Evolutionary conservation across 2,329 filamentous ascomycete genomes (phyloP).

Genomic region (Meredithiella fracta): DNA sequence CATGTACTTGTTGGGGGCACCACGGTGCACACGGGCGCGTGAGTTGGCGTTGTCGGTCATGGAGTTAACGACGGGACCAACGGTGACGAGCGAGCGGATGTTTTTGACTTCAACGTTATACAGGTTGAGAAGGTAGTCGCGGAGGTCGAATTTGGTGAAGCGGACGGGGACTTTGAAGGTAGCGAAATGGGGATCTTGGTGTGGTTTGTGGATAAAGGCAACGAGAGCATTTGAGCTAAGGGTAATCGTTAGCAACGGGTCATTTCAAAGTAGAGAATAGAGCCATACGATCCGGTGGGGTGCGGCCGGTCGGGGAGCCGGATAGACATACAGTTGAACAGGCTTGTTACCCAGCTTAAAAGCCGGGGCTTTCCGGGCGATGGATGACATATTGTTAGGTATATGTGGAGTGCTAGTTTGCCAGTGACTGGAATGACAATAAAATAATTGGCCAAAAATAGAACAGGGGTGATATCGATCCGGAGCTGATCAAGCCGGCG

Average conservation of each 20-base stretch:
- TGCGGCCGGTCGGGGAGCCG: not conserved
- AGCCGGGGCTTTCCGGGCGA: slow-evolving; percentile 25
- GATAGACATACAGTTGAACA: slow-evolving; percentile 32
- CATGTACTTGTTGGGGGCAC: slow-evolving; percentile 73
- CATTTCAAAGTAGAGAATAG: not conserved
- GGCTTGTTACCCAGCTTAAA: slow-evolving; percentile 37
- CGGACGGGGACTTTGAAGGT: slow-evolving; percentile 79
- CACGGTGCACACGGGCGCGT: slow-evolving; percentile 37
- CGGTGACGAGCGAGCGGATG: slow-evolving; percentile 50
- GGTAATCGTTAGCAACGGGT: not conserved
- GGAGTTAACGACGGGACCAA: slow-evolving; percentile 29
- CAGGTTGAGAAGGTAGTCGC: slow-evolving; percentile 79
- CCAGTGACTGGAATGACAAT: not conserved
- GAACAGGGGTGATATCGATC: not conserved
- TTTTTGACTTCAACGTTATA: slow-evolving; percentile 60
- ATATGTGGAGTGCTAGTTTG: not conserved
- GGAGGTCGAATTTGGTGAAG: slow-evolving; percentile 91
- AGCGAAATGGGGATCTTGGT: slow-evolving; percentile 63
- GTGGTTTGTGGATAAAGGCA: slow-evolving; percentile 55
- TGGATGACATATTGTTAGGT: slow-evolving; percentile 24
- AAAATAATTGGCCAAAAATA: not conserved
- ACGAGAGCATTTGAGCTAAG: slow-evolving; percentile 65
- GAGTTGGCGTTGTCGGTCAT: slow-evolving; percentile 23
- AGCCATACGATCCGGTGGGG: not conserved
- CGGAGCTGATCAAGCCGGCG: not conserved